Percentiles rank a stretch among this genome's conserved stretches.
phyloP scores from a whole-genome alignment of 257 asterid genomes.

The Solanum piurae region DNA sequence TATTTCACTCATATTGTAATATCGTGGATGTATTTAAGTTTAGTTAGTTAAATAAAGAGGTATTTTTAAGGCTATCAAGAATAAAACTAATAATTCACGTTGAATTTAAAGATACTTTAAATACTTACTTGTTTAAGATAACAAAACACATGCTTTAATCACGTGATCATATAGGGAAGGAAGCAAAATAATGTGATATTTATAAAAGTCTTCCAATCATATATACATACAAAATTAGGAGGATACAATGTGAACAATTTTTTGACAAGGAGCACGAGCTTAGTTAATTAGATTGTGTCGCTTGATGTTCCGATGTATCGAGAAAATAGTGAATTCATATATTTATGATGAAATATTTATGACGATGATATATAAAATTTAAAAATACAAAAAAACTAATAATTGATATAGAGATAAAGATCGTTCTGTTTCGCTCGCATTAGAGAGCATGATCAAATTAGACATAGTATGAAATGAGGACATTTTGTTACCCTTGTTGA shows the following conservation, averaged over 20 bases:
- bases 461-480: not conserved
- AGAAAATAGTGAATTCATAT: not conserved
- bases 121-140: too few relatives aligned
- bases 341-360: not conserved
- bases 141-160: not conserved
- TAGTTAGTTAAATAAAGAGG: too few relatives aligned
- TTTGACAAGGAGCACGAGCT: not conserved
- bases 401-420: not conserved
- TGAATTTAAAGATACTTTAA: too few relatives aligned
- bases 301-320: not conserved
- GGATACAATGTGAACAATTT: not conserved
- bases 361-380: not conserved
- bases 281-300: not conserved
- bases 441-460: not conserved
- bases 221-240: not conserved
- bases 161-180: not conserved
- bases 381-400: too few relatives aligned
- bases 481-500: too few relatives aligned
- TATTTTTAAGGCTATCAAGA: not conserved
- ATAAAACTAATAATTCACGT: not conserved
- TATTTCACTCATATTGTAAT: too few relatives aligned
- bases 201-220: not conserved
- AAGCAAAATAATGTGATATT: not conserved
- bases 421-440: not conserved
- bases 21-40: too few relatives aligned